Evolutionary conservation across 192 early-diverging fungal genomes (phyloP), one percentile per base, ranked within the genome.

Genomic region (Mortierella hygrophila): DNA sequence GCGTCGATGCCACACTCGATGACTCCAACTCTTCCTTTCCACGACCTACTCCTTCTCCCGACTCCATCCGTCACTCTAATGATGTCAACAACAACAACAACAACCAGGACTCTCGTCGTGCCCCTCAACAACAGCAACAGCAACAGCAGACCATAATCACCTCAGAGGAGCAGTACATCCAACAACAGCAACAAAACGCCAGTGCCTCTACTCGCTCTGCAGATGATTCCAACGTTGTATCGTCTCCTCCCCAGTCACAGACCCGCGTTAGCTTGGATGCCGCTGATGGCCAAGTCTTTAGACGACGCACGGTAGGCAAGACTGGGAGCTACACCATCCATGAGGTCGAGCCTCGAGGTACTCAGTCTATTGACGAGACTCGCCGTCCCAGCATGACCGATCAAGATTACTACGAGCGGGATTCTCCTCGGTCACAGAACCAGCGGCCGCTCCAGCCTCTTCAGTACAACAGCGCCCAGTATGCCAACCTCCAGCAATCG

Each of bases 291-390:
- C 46, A 78, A 3, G 52, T 68, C 20, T 60, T 71, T 52, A 79
- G 84, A 52, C 74, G 84, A 6, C 71, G 84, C 32, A 81, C 79
- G 5, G 21, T 42, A 20, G 76, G 79, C 42, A 86, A 86, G 38
- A 40, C 84, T n/a, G 55, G 57, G 21, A 70, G 32, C 11, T 57
- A 85, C 29, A 54, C 44, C 18, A 32, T 38, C 0, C 63, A 75
- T 35, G 68, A 70, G 21, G 60, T 72, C 3, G 79, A 81, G 26
- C 63, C 76, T 9, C 74, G 84, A 29, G 70, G 72, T 11, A 78
- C 75, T 18, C 79, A 86, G 3, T 86, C 84, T 1, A 78, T 81
- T 37, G 84, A 86, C 38, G 84, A 86, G 41, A 81, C 83, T 6
- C 78, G 83, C 21, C 78, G 78, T 18, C 70, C 83, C 18, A 74